These are phyloP conservation scores for Nadsonia starkeyi-henricii DNA, from an alignment of 1,139 yeast genomes.

Conservation along the genomic window DNA sequence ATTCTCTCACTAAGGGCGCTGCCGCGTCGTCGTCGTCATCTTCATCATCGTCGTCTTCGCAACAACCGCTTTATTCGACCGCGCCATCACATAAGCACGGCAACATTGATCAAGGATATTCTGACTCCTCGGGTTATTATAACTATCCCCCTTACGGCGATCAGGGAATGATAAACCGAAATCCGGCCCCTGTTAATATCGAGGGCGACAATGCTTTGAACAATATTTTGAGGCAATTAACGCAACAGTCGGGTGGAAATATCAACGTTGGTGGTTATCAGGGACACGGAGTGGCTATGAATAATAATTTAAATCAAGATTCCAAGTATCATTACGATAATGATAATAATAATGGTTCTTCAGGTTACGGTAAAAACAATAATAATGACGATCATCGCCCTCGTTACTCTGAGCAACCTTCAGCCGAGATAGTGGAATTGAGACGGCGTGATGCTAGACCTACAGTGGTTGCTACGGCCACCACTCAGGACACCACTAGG, in stretches of 20 bases:
- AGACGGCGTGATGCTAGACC: not conserved
- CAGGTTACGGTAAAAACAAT: not conserved
- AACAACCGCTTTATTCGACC: too few species aligned
- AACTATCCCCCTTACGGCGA: not conserved
- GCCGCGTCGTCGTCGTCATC: not conserved
- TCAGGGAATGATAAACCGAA: not conserved
- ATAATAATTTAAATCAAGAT: too few species aligned
- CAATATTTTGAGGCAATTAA: not conserved
- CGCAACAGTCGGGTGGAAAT: not conserved
- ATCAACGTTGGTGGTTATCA: too few species aligned
- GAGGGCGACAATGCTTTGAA: not conserved
- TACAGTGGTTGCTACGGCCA: not conserved
- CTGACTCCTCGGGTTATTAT: not conserved
- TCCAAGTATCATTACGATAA: not conserved
- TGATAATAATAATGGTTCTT: not conserved
- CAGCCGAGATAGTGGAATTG: not conserved
- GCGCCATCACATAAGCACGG: too few species aligned
- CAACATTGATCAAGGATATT: too few species aligned
- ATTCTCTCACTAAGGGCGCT: not conserved
- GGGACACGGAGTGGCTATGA: too few species aligned
- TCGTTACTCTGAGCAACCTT: not conserved
- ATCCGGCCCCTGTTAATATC: not conserved
- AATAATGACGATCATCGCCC: not conserved
- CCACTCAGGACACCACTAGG: not conserved
- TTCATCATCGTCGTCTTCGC: too few species aligned